Percentiles rank a stretch among this genome's conserved stretches.
These are phyloP conservation scores for Pseudofabraea citricarpa DNA, from an alignment of 2,329 filamentous ascomycete species.

Conservation along the genomic window DNA sequence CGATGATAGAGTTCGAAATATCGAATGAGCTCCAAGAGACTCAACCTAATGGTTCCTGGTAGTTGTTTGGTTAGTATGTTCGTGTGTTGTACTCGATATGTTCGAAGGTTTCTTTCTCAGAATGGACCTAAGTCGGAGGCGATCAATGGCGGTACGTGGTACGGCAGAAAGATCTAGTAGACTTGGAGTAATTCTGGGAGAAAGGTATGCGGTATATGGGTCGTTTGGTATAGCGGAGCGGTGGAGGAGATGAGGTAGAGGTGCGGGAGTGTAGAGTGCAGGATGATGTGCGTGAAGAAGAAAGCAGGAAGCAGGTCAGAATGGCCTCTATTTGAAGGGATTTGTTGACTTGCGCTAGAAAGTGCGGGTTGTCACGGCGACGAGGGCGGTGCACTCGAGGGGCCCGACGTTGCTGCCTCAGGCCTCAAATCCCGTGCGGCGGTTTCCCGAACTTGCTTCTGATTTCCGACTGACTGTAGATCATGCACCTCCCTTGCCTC, in stretches of 20 bases:
- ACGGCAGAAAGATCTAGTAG: constrained; percentile 44
- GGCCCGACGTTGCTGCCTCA: not conserved
- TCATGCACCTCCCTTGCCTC: not conserved
- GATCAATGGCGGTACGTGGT: constrained; percentile 39
- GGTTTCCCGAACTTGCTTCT: not conserved
- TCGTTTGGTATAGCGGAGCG: constrained; percentile 17
- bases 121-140: constrained; percentile 40
- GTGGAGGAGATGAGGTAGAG: constrained; percentile 29
- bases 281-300: constrained; percentile 22
- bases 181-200: constrained; percentile 25
- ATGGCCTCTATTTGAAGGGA: constrained; percentile 22
- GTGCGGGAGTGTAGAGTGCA: constrained; percentile 24
- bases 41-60: constrained; percentile 55
- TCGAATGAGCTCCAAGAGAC: constrained; percentile 54
- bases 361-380: constrained; percentile 33
- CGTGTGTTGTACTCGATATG: constrained; percentile 42
- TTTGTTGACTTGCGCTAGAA: constrained; percentile 25
- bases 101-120: constrained; percentile 40
- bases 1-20: constrained; percentile 30
- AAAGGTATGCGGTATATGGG: constrained; percentile 18
- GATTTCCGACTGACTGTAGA: not conserved
- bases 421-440: not conserved
- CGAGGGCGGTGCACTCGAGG: constrained; percentile 14
- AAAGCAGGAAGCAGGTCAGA: constrained; percentile 18
- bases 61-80: constrained; percentile 41